Conservation (phyloP, 2,329 filamentous ascomycete genomes). For the Alternaria tenuissima region DNA sequence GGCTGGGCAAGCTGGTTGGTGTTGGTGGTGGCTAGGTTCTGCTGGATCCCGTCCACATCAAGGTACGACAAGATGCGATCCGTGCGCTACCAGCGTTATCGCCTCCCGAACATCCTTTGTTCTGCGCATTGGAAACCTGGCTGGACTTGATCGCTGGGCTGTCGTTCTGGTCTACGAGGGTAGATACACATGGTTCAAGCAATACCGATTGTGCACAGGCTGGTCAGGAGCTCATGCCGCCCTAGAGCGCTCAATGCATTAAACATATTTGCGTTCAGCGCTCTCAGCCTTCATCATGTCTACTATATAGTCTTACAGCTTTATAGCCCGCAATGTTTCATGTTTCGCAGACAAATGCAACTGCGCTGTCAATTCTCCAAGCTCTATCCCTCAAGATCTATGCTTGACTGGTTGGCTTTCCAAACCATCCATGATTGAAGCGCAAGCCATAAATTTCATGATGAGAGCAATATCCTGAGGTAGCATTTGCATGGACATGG, state of each 20-base stretch:
- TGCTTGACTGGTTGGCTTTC: too few species aligned
- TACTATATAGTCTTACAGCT: not conserved
- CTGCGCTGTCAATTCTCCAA: accelerated
- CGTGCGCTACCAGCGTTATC: not conserved
- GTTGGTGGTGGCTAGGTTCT: not conserved
- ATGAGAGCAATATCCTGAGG: too few species aligned
- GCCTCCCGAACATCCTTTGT: not conserved
- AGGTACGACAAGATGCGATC: not conserved
- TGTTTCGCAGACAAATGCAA: not conserved
- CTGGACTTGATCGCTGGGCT: not conserved
- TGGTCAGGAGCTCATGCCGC: not conserved
- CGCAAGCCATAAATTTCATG: too few species aligned
- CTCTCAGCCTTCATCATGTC: not conserved
- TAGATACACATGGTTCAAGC: not conserved
- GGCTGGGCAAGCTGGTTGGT: not conserved
- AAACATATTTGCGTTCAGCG: not conserved
- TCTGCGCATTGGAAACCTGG: not conserved
- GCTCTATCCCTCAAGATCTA: too few species aligned
- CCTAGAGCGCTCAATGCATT: not conserved
- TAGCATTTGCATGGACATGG: too few species aligned
- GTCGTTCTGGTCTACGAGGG: not conserved
- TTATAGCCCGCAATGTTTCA: not conserved
- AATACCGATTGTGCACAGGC: not conserved
- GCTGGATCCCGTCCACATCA: not conserved
- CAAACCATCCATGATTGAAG: too few species aligned